phyloP scores from a whole-genome alignment of 2,329 filamentous ascomycete genomes.

The Xylaria sp. region DNA sequence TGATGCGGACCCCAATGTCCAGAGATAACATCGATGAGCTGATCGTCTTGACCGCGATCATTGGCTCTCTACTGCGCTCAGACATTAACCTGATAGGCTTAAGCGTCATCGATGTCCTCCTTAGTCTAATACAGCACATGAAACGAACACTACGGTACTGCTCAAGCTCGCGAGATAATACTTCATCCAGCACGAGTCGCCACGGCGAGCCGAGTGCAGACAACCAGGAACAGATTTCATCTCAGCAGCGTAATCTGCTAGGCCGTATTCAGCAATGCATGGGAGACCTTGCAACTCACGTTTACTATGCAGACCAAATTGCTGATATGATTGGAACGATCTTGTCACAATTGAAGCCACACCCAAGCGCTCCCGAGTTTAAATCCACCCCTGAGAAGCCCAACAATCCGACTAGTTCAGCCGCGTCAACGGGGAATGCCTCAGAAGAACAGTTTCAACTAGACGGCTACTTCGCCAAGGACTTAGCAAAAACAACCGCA shows the following conservation, averaged over 20 bases:
- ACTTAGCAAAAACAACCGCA: conserved; percentile 70
- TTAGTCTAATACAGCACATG: conserved; percentile 86
- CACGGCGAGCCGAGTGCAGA: conserved; percentile 49
- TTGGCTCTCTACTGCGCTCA: conserved; percentile 85
- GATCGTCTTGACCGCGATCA: conserved; percentile 78
- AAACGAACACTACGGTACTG: conserved; percentile 78
- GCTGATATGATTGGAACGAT: conserved; percentile 92
- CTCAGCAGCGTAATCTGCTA: conserved; percentile 73
- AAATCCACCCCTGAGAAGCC: conserved; percentile 61
- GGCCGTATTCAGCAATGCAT: conserved; percentile 82
- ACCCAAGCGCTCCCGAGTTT: conserved; percentile 56
- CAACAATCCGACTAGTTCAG: conserved; percentile 50
- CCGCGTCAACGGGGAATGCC: conserved; percentile 53
- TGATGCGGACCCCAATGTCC: conserved; percentile 74
- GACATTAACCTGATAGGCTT: conserved; percentile 94
- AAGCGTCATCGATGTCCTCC: conserved; percentile 93
- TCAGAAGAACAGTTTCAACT: conserved; percentile 58
- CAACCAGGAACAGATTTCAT: conserved; percentile 55
- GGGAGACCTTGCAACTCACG: conserved; percentile 89
- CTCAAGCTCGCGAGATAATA: conserved; percentile 49
- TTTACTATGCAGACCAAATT: conserved; percentile 97
- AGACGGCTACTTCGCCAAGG: conserved; percentile 65
- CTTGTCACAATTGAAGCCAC: conserved; percentile 79
- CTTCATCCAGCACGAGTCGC: conserved; percentile 27
- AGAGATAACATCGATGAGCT: conserved; percentile 80